Percentiles rank a stretch among this genome's conserved stretches.
phyloP scores from a whole-genome alignment of 129 eudicot genomes.

The Daucus carota region DH1_v3.0 NC_030384.2:50104501-50105000 shows the following conservation, averaged over 20 bases:
- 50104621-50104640: constrained; percentile 19
- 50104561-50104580: constrained; percentile 39
- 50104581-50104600: constrained; percentile 51
- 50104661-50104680: constrained; percentile 56
- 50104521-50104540: constrained; percentile 30
- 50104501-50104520: constrained; percentile 22
- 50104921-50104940: constrained; percentile 58
- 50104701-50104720: constrained; percentile 48
- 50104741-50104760: constrained; percentile 71
- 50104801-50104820: constrained; percentile 56
- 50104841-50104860: constrained; percentile 47
- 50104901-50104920: constrained; percentile 53
- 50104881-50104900: constrained; percentile 74
- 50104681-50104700: constrained; percentile 83
- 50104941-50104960: constrained; percentile 84
- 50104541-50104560: constrained; percentile 24
- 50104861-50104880: constrained; percentile 84
- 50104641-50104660: constrained; percentile 43
- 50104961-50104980: constrained; percentile 79
- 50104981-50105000: constrained; percentile 74
- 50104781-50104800: constrained; percentile 46
- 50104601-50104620: constrained; percentile 31
- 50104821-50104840: constrained; percentile 74
- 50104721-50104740: constrained; percentile 64
- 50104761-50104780: constrained; percentile 65